Evolutionary conservation across 345 rosid species (phyloP).

Genomic region (Camelina neglecta): DNA sequence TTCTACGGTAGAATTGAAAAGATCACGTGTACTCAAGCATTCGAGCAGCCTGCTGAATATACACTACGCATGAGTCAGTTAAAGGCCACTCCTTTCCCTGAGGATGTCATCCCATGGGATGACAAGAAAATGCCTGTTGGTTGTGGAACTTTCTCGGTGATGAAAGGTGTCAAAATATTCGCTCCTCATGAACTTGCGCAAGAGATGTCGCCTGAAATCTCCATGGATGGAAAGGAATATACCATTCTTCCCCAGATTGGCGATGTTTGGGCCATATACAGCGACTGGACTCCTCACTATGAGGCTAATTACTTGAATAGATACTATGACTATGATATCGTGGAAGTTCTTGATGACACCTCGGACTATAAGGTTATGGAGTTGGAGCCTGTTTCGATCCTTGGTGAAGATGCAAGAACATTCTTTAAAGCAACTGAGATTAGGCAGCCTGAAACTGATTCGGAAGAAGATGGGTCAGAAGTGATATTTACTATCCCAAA

Average conservation of each 20-base stretch:
- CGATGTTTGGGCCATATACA: constrained; percentile 78
- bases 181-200: constrained; percentile 57
- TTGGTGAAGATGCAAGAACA: constrained; percentile 8
- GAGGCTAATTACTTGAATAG: constrained; percentile 43
- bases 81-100: constrained; percentile 57
- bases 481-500: constrained; percentile 48
- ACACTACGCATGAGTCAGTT: constrained; percentile 60
- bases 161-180: constrained; percentile 39
- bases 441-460: not conserved
- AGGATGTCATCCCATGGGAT: constrained; percentile 52
- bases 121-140: constrained; percentile 52
- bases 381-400: constrained; percentile 50
- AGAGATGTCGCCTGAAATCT: constrained; percentile 47
- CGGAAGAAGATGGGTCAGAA: constrained; percentile 27
- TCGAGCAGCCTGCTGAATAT: constrained; percentile 41
- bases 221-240: constrained; percentile 41
- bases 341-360: constrained; percentile 56
- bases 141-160: constrained; percentile 67
- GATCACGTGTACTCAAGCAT: constrained; percentile 28
- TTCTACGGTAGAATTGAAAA: constrained; percentile 45
- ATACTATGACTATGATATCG: constrained; percentile 50
- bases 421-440: constrained; percentile 23
- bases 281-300: constrained; percentile 55
- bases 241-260: constrained; percentile 67
- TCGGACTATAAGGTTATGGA: constrained; percentile 43